Base-by-base conservation (phyloP, 2,329 filamentous ascomycete species). In the Cadophora gregata region DNA sequence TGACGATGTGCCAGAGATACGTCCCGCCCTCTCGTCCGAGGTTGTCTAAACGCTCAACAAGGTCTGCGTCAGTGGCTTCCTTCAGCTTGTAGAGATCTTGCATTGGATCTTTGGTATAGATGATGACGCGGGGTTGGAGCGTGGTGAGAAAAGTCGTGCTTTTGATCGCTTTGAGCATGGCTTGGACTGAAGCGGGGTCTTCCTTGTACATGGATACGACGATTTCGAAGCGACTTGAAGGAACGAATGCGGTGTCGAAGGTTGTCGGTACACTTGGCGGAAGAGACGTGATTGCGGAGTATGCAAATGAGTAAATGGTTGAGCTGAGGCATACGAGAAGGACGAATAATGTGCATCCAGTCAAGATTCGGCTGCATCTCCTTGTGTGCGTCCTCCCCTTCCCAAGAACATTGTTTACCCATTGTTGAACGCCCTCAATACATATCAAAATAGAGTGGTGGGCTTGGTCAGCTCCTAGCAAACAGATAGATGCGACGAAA, bases 1-100 rank as follows among this genome's bases (percentile, higher is more conserved):
- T 72, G 21, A 81, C 67, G 25, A 84, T 83, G 67, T 85, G 82
- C 61, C 78, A 71, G 3, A 84, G 79, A 70, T 82, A 84, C 3
- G 83, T 82, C 14, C 80, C 81, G 12, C 79, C 80, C 74, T 84
- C 83, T 27, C 82, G 77, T 21, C 82, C 82, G 29, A 78, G 65
- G 65, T 84, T 84, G 4, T 72, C 68, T 6, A 79, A 70, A 2
- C 67, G 67, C 21, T 71, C 62, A 16, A 78, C 75, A 2, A 62
- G 53, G 29, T 73, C 64, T 19, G 72, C 74, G 6, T 69, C 70
- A 3, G 72, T 74, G 3, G 27, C 27, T 19, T 56, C n/a, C 63
- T 73, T 70, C 7, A 76, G 51, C 3, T 59, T 25, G 3, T 62
- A 27, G 9, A 73, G 66, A 31, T 70, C 65, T 7, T 65, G 64